phyloP scores from a whole-genome alignment of 1,284 basidiomycete genomes.

The Puccinia polysora region DNA sequence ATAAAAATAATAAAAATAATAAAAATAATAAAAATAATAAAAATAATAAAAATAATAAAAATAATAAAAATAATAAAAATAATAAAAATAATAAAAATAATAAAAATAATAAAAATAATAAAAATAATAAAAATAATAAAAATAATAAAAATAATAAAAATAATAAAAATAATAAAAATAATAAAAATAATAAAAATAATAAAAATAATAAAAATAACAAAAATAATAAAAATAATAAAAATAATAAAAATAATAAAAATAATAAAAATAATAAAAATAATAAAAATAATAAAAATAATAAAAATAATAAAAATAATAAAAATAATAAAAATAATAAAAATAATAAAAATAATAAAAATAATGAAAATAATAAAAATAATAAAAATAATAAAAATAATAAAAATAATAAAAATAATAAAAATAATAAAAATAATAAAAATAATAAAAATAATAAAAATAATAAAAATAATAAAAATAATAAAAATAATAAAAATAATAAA shows the following conservation, averaged over 20 bases:
- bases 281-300: not conserved
- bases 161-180: not conserved
- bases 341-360: not conserved
- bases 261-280: not conserved
- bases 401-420: not conserved
- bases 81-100: not conserved
- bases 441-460: not conserved
- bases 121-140: not conserved
- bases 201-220: too few species aligned
- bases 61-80: not conserved
- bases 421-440: not conserved
- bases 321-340: not conserved
- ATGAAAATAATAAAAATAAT: not conserved
- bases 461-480: not conserved
- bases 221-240: too few species aligned
- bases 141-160: not conserved
- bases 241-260: not conserved
- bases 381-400: constrained; percentile 5
- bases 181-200: not conserved
- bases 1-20: not conserved
- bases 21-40: not conserved
- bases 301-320: not conserved
- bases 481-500: not conserved
- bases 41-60: not conserved
- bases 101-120: not conserved